phyloP scores from a whole-genome alignment of 2,329 filamentous ascomycete species.

The Didymella segeticola region DNA sequence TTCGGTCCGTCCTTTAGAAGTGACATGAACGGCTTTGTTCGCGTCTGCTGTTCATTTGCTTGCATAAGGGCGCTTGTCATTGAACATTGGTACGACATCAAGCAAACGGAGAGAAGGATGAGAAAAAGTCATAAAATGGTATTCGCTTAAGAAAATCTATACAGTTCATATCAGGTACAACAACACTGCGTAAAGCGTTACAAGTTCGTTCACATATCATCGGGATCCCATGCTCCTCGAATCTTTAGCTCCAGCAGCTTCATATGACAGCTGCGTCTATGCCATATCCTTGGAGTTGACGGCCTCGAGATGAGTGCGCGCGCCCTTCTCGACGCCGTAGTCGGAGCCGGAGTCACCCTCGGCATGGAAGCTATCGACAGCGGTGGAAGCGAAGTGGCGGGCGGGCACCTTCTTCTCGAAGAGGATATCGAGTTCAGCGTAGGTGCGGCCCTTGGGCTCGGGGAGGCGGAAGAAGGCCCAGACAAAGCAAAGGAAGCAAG shows the following conservation, averaged over 20 bases:
- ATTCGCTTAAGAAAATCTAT: conserved; percentile 4
- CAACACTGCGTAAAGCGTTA: not conserved
- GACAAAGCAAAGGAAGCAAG: conserved; percentile 78
- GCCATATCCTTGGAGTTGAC: conserved; percentile 25
- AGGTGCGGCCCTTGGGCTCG: conserved; percentile 79
- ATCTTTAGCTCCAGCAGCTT: not conserved
- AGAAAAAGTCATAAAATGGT: not conserved
- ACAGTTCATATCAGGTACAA: conserved; percentile 5
- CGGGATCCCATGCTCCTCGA: not conserved
- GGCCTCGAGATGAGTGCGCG: conserved; percentile 34
- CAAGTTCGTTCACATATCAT: not conserved
- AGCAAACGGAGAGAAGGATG: not conserved
- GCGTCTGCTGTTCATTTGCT: not conserved
- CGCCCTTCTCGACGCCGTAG: conserved; percentile 30
- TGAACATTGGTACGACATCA: not conserved
- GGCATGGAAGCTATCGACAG: conserved; percentile 35
- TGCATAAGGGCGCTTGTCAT: not conserved
- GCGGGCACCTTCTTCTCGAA: conserved; percentile 65
- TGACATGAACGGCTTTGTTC: not conserved
- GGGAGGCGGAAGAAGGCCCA: conserved; percentile 83
- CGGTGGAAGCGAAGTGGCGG: conserved; percentile 38
- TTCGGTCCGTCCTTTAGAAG: not conserved
- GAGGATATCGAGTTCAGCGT: conserved; percentile 82
- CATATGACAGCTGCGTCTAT: not conserved
- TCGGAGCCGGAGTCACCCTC: conserved; percentile 26